Evolutionary conservation across 352 stramenopile genomes (phyloP).

Genomic region (Thraustochytrium sp.): DNA sequence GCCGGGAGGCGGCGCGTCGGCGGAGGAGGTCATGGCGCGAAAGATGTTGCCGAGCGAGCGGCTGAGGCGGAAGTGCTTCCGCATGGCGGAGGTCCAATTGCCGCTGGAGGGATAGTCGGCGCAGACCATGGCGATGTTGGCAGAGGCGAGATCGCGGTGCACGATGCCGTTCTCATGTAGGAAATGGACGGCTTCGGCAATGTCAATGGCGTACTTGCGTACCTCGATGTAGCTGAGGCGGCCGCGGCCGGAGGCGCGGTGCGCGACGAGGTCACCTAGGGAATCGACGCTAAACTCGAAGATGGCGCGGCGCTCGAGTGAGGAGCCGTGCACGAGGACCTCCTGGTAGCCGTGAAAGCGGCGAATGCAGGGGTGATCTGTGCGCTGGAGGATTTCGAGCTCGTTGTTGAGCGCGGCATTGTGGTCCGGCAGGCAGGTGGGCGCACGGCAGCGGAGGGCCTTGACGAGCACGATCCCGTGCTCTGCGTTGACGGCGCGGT

Average conservation of each 20-base stretch:
- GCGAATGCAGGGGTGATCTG: not conserved
- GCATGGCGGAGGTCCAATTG: slow-evolving; percentile 43
- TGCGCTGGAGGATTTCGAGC: slow-evolving; percentile 1
- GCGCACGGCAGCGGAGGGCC: not conserved
- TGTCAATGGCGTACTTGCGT: slow-evolving; percentile 43
- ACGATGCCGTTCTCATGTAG: slow-evolving; percentile 51
- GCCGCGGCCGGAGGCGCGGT: not conserved
- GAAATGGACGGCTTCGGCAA: slow-evolving; percentile 43
- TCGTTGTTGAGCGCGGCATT: slow-evolving; percentile 18
- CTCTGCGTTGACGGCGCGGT: not conserved
- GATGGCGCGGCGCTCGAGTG: not conserved
- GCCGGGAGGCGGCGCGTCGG: no score
- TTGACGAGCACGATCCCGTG: slow-evolving; percentile 7
- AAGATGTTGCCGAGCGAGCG: slow-evolving; percentile 44
- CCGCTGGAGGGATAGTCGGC: slow-evolving; percentile 22
- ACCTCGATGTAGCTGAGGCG: slow-evolving; percentile 16
- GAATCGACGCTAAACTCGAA: slow-evolving; percentile 26
- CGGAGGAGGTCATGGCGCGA: not conserved
- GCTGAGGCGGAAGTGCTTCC: slow-evolving; percentile 24
- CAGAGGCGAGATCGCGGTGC: slow-evolving; percentile 49
- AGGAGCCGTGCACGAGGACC: not conserved
- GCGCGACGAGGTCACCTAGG: not conserved
- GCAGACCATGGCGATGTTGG: slow-evolving; percentile 42
- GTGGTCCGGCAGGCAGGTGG: slow-evolving; percentile 26
- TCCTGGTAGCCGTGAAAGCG: slow-evolving; percentile 15